Evolutionary conservation across 1,284 basidiomycete species (phyloP).

Genomic region (Ganoderma lingzhi): DNA sequence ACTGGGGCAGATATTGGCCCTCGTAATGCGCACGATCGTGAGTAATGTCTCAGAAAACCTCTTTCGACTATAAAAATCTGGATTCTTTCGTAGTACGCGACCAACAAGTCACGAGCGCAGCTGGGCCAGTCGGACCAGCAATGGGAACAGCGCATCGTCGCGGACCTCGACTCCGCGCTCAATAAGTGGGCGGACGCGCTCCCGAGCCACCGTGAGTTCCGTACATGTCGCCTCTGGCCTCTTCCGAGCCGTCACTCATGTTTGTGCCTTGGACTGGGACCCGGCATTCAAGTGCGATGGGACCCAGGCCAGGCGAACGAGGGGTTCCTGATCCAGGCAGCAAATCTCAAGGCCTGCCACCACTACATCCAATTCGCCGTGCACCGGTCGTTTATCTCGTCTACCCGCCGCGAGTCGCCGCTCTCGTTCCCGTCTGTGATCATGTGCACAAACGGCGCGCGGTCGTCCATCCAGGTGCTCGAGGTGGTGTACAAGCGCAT

Average conservation of each 20-base stretch:
- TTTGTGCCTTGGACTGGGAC: background rate
- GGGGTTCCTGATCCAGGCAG: constrained; percentile 75
- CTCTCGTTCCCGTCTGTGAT: constrained; percentile 62
- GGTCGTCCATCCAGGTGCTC: constrained; percentile 61
- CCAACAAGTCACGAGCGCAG: constrained; percentile 29
- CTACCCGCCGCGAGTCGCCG: constrained; percentile 43
- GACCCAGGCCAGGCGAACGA: constrained; percentile 69
- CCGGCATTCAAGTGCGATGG: constrained; percentile 40
- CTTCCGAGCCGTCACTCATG: background rate
- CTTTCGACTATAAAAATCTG: too few relatives aligned
- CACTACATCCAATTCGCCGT: constrained; percentile 82
- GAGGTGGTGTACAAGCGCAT: constrained; percentile 47
- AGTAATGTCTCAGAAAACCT: background rate
- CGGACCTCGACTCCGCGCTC: constrained; percentile 35
- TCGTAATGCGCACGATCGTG: constrained; percentile 61
- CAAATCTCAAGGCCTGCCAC: constrained; percentile 68
- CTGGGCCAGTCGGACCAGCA: constrained; percentile 29
- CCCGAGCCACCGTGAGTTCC: constrained; percentile 32
- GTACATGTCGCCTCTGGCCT: background rate
- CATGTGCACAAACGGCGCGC: constrained; percentile 69
- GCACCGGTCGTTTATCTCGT: constrained; percentile 47
- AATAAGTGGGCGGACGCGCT: constrained; percentile 35
- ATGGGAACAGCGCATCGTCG: constrained; percentile 36
- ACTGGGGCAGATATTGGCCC: constrained; percentile 61
- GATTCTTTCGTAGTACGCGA: constrained; percentile 26